phyloP scores from a whole-genome alignment of 257 asterid species.

The Nicotiana noctiflora region DNA sequence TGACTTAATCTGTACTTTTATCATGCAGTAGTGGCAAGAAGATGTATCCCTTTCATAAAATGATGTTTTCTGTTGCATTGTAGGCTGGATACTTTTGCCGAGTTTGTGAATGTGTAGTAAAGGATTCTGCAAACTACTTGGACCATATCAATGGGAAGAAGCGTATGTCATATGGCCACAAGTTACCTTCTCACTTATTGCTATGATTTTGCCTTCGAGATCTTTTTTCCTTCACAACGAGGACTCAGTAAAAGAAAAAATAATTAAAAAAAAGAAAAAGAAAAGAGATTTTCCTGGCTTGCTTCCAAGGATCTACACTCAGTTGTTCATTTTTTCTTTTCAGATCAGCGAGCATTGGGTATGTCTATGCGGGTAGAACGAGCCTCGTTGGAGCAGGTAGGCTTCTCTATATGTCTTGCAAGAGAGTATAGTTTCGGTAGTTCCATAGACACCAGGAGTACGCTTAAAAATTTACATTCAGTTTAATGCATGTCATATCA shows the following conservation, averaged over 20 bases:
- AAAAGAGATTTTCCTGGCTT: neutral
- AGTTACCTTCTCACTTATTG: neutral
- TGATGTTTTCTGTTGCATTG: constrained; percentile 21
- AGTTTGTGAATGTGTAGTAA: constrained; percentile 97
- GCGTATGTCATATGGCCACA: constrained; percentile 47
- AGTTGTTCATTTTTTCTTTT: neutral
- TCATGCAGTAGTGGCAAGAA: too few relatives aligned
- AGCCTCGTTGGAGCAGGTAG: constrained; percentile 91
- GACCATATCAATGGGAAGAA: constrained; percentile 99
- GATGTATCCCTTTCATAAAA: neutral
- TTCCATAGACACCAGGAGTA: neutral
- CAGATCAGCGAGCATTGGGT: constrained; percentile 99
- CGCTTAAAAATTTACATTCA: neutral
- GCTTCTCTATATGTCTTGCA: constrained; percentile 14
- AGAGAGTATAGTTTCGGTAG: neutral
- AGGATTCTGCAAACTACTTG: constrained; percentile 97
- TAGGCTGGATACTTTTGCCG: constrained; percentile 99
- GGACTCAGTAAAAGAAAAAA: too few relatives aligned
- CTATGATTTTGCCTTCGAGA: neutral
- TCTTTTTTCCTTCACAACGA: neutral
- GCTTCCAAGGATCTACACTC: neutral
- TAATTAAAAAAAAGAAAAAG: too few relatives aligned
- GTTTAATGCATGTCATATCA: neutral
- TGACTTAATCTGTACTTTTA: too few relatives aligned
- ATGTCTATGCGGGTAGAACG: constrained; percentile 99